phyloP scores from a whole-genome alignment of 352 stramenopile genomes.

The Phytopythium aichiense region DNA sequence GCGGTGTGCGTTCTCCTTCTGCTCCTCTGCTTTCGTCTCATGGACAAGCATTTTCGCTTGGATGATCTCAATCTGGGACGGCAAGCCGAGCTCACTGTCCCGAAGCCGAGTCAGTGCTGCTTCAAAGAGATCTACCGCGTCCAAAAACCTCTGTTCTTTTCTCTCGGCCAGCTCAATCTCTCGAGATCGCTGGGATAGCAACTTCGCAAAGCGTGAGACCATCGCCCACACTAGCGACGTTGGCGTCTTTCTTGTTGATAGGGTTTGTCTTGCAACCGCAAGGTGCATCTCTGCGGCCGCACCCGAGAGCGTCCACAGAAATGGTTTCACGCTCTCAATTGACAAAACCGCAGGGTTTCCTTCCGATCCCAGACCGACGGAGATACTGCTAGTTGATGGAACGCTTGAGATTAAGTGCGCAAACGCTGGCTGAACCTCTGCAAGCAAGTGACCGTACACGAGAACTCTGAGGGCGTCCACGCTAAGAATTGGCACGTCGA shows the following conservation, averaged over 20 bases:
- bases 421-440: slow-evolving; percentile 23
- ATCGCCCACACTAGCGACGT: slow-evolving; percentile 13
- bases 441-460: slow-evolving; percentile 44
- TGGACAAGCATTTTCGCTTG: slow-evolving; percentile 26
- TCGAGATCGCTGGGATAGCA: slow-evolving; percentile 15
- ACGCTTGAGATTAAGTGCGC: neutral
- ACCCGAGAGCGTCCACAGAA: slow-evolving; percentile 35
- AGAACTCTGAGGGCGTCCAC: slow-evolving; percentile 22
- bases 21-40: slow-evolving; percentile 22
- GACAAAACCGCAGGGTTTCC: neutral
- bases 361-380: too few relatives aligned
- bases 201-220: slow-evolving; percentile 17
- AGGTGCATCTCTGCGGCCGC: slow-evolving; percentile 29
- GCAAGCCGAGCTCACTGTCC: slow-evolving; percentile 17
- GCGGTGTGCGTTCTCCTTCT: slow-evolving; percentile 37
- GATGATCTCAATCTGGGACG: slow-evolving; percentile 12
- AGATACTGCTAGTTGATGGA: neutral
- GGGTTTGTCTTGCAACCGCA: slow-evolving; percentile 6
- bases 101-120: slow-evolving; percentile 16
- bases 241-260: neutral
- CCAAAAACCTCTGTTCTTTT: slow-evolving; percentile 20
- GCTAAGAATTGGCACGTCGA: slow-evolving; percentile 23
- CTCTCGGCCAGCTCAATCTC: slow-evolving; percentile 14
- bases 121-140: slow-evolving; percentile 19
- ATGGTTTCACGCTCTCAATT: neutral